These are phyloP conservation scores for Diplodia scrobiculata DNA, from an alignment of 2,329 filamentous ascomycete genomes.

Conservation along the genomic window DNA sequence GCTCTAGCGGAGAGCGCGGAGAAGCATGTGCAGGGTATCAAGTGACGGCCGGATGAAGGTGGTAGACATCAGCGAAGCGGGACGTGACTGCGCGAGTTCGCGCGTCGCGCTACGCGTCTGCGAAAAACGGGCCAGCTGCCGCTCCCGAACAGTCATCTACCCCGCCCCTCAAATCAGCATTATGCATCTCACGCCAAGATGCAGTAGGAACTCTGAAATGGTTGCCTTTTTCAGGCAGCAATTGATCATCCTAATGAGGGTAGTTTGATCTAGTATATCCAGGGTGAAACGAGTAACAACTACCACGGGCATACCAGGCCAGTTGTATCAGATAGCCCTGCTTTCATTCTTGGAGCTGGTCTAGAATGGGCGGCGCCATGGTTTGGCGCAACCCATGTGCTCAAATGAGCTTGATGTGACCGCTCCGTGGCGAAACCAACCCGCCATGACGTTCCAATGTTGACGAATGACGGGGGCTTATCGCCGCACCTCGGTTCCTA, in stretches of 20 bases:
- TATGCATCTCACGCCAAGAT: neutral
- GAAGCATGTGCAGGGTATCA: neutral
- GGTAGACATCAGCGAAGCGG: conserved; percentile 4
- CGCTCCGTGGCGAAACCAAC: neutral
- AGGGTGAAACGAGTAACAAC: conserved; percentile 29
- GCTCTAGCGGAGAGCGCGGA: neutral
- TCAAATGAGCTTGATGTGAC: conserved; percentile 5
- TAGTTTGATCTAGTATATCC: neutral
- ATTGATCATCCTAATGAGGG: neutral
- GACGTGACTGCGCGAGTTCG: conserved; percentile 24
- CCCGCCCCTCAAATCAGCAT: neutral
- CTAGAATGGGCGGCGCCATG: neutral
- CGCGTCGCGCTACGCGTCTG: conserved; percentile 23
- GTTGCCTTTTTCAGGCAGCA: neutral
- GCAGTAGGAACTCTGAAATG: neutral
- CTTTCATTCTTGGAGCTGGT: conserved; percentile 25
- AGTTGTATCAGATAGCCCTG: conserved; percentile 27
- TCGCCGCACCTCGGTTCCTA: neutral
- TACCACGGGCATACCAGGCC: conserved; percentile 16
- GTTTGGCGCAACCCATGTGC: neutral
- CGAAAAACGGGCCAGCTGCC: neutral
- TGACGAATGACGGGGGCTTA: neutral
- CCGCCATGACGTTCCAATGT: too few species aligned
- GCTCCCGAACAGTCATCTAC: neutral
- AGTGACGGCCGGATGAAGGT: neutral